Conservation (phyloP, 208 protist species). For the Jaenimonas drosophilae region DNA sequence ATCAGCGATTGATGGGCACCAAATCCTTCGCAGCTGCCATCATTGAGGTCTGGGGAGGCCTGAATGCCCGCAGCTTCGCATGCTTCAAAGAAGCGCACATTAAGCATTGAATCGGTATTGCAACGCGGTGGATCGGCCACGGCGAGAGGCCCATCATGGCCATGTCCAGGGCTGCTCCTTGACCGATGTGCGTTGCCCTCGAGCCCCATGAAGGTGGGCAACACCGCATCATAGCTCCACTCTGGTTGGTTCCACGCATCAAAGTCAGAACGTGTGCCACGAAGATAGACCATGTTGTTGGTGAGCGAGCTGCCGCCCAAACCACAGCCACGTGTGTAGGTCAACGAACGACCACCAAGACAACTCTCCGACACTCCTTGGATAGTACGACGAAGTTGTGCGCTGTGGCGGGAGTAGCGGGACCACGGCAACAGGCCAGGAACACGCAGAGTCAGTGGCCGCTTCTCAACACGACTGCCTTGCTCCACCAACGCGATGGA, state of each 20-base stretch:
- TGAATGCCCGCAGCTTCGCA: constrained; percentile 60
- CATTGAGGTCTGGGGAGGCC: constrained; percentile 37
- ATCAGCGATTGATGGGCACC: constrained; percentile 43
- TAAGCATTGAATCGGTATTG: constrained; percentile 50
- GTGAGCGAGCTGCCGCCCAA: constrained; percentile 46
- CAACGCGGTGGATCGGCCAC: constrained; percentile 32
- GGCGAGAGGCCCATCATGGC: constrained; percentile 23
- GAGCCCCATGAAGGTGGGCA: constrained; percentile 32
- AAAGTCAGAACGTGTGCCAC: constrained; percentile 27
- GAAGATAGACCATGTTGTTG: constrained; percentile 62
- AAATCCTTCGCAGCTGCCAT: constrained; percentile 40
- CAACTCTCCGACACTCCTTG: constrained; percentile 14
- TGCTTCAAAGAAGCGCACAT: constrained; percentile 75
- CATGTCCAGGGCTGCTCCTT: constrained; percentile 18
- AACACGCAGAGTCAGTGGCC: constrained; percentile 20
- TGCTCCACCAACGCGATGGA: constrained; percentile 56
- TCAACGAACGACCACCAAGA: constrained; percentile 27
- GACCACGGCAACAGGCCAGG: constrained; percentile 50
- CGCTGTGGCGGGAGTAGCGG: constrained; percentile 10
- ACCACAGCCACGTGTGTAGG: constrained; percentile 26
- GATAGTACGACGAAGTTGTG: constrained; percentile 16
- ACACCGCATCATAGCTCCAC: constrained; percentile 44
- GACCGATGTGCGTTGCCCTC: constrained; percentile 53
- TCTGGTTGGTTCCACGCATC: constrained; percentile 20
- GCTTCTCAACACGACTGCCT: constrained; percentile 13